Base-by-base conservation (phyloP, 1,284 basidiomycete species). In the Violaceomyces palustris region DNA sequence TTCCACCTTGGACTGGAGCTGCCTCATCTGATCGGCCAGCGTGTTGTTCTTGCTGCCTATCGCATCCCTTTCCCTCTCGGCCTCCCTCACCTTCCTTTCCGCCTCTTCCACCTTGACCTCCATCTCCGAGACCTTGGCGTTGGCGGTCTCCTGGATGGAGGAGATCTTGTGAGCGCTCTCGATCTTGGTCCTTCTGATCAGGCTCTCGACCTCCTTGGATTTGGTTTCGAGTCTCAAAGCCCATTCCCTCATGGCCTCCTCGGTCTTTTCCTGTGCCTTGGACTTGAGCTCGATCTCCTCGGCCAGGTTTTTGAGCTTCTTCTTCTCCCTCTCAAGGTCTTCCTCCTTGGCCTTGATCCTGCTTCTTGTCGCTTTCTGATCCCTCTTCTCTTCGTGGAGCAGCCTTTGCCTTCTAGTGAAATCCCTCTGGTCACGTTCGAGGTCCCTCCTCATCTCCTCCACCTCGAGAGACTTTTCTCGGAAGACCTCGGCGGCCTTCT, bases 1-100 rank as follows among this genome's bases (percentile, higher is more conserved):
- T n/a, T 35, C 21, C 11, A 35, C 41, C 23, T 35, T n/a, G 34
- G 8, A 23, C 23, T 35, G 34, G 5, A 35, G 34, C 14, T 7
- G 3, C 11, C 41, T 32, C 41, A 42, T 35, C 41, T 42, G 41
- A 12, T 26, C 33, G 11, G 41, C 41, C 4, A 42, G 31, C 5
- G 8, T 6, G 12, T 35, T 29, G 26, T 42, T 42, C 33, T 42
- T 42, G 10, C 36, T 9, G 12, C 12, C 3, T 7, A 23, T 22
- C 5, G 26, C 32, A 9, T 42, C 24, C 3, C 34, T 15, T 19
- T 35, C 32, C 4, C 33, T 9, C 19, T 23, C 24, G 9, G 41
- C 41, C 23, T 35, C 41, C 17, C 15, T 17, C 18, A 14, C 18
- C 14, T 21, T 42, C 6, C 21, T 11, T 14, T 6, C 6, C 3